phyloP scores from a whole-genome alignment of 371 early-diverging fungal genomes.

The Parasitella parasitica region DNA sequence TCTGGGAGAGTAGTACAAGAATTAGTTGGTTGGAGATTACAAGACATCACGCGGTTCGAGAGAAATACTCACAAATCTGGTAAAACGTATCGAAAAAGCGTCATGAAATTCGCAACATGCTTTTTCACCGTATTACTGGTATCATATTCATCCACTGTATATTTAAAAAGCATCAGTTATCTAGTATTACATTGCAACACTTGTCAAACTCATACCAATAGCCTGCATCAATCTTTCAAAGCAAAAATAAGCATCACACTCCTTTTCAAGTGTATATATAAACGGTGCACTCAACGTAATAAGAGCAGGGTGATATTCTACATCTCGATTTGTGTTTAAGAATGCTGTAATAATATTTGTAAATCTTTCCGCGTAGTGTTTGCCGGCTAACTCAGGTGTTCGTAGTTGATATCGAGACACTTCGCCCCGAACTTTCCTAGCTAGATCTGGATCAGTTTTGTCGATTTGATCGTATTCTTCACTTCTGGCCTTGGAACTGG shows the following conservation, averaged over 20 bases:
- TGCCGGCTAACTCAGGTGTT: conserved; percentile 23
- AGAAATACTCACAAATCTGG: conserved; percentile 55
- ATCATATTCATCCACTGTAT: conserved; percentile 52
- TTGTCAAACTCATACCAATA: conserved; percentile 54
- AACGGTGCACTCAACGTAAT: conserved; percentile 81
- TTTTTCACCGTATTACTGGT: conserved; percentile 44
- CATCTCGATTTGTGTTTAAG: conserved; percentile 65
- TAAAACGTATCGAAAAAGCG: conserved; percentile 65
- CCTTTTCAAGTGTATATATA: conserved; percentile 61
- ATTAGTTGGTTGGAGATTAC: neutral
- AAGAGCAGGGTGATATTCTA: conserved; percentile 72
- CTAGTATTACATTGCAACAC: neutral
- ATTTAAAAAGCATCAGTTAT: neutral
- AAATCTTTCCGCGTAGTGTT: conserved; percentile 37
- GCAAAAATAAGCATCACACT: conserved; percentile 76
- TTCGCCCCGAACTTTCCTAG: conserved; percentile 81
- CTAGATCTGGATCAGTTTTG: conserved; percentile 65
- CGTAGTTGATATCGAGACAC: conserved; percentile 66
- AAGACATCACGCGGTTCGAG: conserved; percentile 2
- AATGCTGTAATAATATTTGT: conserved; percentile 80
- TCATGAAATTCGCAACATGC: conserved; percentile 71
- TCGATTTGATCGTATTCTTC: conserved; percentile 70
- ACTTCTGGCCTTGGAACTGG: conserved; percentile 58
- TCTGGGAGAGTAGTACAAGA: conserved; percentile 8
- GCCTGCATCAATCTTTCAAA: conserved; percentile 67